Evolutionary conservation across 2,329 filamentous ascomycete species (phyloP).

Genomic region (Talaromyces sp.): DNA sequence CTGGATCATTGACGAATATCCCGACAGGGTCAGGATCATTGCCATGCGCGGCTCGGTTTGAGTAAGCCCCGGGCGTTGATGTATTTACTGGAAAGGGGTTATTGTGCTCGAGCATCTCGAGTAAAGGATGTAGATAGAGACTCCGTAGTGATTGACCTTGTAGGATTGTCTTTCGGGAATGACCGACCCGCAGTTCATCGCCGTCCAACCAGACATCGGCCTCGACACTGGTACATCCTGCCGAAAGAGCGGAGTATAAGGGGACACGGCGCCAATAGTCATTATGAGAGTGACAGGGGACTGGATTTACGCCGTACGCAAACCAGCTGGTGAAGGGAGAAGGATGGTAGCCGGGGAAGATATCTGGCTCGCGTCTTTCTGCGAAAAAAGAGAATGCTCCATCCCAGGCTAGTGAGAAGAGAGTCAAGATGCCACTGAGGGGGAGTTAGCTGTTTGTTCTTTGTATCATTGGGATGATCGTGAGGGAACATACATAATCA

Average conservation of each 20-base stretch:
- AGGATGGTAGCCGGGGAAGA: conserved; percentile 3
- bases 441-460: not conserved
- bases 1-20: conserved; percentile 58
- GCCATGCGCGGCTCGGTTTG: not conserved
- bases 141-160: conserved; percentile 60
- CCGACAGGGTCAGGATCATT: conserved; percentile 44
- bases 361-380: not conserved
- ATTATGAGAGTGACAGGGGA: conserved; percentile 69
- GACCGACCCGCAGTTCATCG: conserved; percentile 64
- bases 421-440: conserved; percentile 4
- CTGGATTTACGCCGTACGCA: conserved; percentile 50
- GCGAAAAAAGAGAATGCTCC: conserved; percentile 2
- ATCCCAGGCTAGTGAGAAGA: conserved; percentile 8
- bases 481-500: not conserved
- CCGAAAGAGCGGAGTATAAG: conserved; percentile 62
- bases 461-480: no score
- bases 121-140: conserved; percentile 67
- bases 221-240: conserved; percentile 66
- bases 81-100: conserved; percentile 38
- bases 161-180: conserved; percentile 59
- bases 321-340: conserved; percentile 9
- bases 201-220: conserved; percentile 69
- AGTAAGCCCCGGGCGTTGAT: not conserved
- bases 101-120: conserved; percentile 59
- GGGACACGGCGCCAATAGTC: conserved; percentile 70